Base-by-base conservation (phyloP, 768 basidiomycete species). In the Phlebiopsis flavidoalba region DNA sequence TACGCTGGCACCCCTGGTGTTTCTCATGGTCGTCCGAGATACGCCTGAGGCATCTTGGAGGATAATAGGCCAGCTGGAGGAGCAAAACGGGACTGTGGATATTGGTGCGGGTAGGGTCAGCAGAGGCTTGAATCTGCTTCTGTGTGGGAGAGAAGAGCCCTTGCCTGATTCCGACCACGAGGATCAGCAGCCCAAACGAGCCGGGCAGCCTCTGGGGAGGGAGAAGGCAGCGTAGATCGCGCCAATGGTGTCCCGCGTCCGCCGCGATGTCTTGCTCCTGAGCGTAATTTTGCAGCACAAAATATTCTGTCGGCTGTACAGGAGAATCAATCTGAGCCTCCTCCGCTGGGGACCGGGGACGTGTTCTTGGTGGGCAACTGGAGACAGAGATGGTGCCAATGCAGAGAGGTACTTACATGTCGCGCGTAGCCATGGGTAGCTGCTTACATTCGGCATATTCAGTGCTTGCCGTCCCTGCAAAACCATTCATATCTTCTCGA, bases 301-400 rank as follows among this genome's bases (percentile, higher is more conserved):
- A 69, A 64, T 21, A 75, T 89, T 33, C 72, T 84, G 26, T 64
- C 59, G 49, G 40, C 36, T 21, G 60, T 15, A 1, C 37, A 24
- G 33, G 8, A 3, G 15, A 1, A 5, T 1, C 21, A 71, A 55
- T 64, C 66, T 1, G 62, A 66, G 54, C 57, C 66, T 8, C 53
- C 19, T 10, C 71, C 71, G 46, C 69, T 84, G 15, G 84, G 89
- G 26, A 74, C 80, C 3, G 89, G 90, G 0, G 92, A 93, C 65
- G 69, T 92, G 33, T 93, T 93, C 71, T 75, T 93, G 50, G 84
- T 83, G 0, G 83, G 87, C 21, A 86, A 84, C 17, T 93, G 86
- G 74, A 82, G 89, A 60, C 76, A 83, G 43, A 79, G 85, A n/a
- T 93, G 92, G 92, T 93, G 92, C 71, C 81, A 76, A 49, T 94